Conservation (phyloP, 306 rosid species). For the Acmispon strigosus region DNA sequence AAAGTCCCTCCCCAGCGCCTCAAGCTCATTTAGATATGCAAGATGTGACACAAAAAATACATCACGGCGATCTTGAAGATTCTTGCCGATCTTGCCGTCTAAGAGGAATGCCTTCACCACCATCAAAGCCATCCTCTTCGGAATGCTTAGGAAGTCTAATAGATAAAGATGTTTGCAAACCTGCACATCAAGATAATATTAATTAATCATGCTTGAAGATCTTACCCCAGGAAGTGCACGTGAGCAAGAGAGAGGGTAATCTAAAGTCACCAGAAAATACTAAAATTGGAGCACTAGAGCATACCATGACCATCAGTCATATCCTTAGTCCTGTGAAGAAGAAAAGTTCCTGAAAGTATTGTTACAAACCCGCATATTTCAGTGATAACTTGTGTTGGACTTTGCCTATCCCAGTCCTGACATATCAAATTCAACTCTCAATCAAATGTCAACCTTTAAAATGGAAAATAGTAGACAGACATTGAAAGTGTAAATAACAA, state of each 20-base stretch:
- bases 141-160: conserved; percentile 64
- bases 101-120: conserved; percentile 81
- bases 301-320: conserved; percentile 97
- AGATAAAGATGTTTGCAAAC: conserved; percentile 34
- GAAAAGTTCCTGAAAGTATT: conserved; percentile 97
- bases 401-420: conserved; percentile 99
- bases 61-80: conserved; percentile 45
- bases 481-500: no score
- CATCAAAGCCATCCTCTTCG: conserved; percentile 64
- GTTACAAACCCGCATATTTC: conserved; percentile 99
- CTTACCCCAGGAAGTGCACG: neutral
- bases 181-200: conserved; percentile 31
- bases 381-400: conserved; percentile 97
- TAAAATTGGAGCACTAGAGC: neutral
- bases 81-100: conserved; percentile 97
- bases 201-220: conserved; percentile 8
- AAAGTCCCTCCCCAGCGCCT: conserved; percentile 31
- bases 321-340: conserved; percentile 98
- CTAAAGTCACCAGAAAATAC: neutral
- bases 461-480: neutral
- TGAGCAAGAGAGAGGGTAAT: neutral
- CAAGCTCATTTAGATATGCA: conserved; percentile 7
- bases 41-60: conserved; percentile 9
- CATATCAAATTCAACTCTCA: conserved; percentile 23
- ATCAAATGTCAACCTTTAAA: conserved; percentile 15